Base-by-base conservation (phyloP, 1,284 basidiomycete species). In the Ganoderma sinense region DNA sequence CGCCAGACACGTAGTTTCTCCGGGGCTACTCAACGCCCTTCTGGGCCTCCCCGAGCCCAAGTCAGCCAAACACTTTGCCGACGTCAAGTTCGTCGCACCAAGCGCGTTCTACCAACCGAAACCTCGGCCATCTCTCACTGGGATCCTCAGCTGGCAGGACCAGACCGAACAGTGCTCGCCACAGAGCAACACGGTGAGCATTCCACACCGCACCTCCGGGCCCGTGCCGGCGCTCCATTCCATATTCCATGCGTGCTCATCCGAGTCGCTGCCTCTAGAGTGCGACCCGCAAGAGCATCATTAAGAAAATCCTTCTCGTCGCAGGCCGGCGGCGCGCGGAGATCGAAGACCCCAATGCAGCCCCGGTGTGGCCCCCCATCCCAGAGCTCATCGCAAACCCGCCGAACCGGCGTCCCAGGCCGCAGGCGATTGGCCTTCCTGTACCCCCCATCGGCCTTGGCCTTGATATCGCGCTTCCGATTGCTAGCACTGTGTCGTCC, bases 331-430 rank as follows among this genome's bases (percentile, higher is more conserved):
- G 39, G n/a, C 39, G 39, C 39, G 2, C 4, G 11, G 39, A 26
- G 39, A 43, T 41, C 39, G 39, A 29, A 8, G 39, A 16, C 20
- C 29, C 39, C 13, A 68, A 71, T 62, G 60, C 65, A 31, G 68
- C 64, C 18, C 71, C 71, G 2, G 58, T 58, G 5, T 71, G 71
- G 68, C 71, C 71, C 7, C 68, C 71, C 5, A 59, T 55, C 0
- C 59, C 68, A 14, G 55, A 64, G 29, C 45, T 63, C 58, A 45
- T 69, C 40, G 51, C 65, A 11, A 55, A 63, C 64, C 63, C 65
- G 31, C 64, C 63, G 13, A 33, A 61, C 62, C 64, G 67, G 67
- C 67, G 64, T 10, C 53, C 16, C 59, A 61, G 59, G 59, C n/a
- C 36, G 58, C 43, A 45, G 43, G 4, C 16, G 18, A 4, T 18